These are phyloP conservation scores for Fibroporia radiculosa DNA, from an alignment of 768 basidiomycete species.

Conservation along the genomic window DNA sequence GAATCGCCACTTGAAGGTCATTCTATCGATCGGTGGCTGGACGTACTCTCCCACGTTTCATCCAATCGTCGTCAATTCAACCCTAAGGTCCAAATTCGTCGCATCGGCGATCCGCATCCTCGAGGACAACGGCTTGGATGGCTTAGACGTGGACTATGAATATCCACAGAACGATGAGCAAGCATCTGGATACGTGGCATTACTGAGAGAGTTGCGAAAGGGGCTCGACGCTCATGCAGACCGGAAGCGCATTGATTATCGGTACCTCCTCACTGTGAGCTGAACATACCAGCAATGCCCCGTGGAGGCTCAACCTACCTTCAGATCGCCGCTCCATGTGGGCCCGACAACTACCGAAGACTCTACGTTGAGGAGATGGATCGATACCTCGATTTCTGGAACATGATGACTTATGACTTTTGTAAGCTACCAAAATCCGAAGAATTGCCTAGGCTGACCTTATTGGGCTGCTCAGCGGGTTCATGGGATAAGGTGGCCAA, in stretches of 20 bases:
- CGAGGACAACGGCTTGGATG: slow-evolving; percentile 90
- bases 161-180: slow-evolving; percentile 77
- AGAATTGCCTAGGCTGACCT: background rate
- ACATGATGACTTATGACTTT: slow-evolving; percentile 92
- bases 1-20: slow-evolving; percentile 70
- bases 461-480: slow-evolving; percentile 39
- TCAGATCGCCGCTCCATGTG: slow-evolving; percentile 90
- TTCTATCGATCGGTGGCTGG: slow-evolving; percentile 94
- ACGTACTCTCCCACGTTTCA: slow-evolving; percentile 87
- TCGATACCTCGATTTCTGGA: slow-evolving; percentile 88
- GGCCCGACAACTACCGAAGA: slow-evolving; percentile 76
- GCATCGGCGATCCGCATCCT: slow-evolving; percentile 67
- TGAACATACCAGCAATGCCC: no score
- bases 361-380: slow-evolving; percentile 82
- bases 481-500: slow-evolving; percentile 67
- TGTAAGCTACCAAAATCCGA: slow-evolving; percentile 38
- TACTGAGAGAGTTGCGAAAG: slow-evolving; percentile 67
- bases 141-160: slow-evolving; percentile 89
- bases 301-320: background rate
- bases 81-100: slow-evolving; percentile 71
- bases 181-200: slow-evolving; percentile 75
- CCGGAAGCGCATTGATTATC: slow-evolving; percentile 52
- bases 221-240: slow-evolving; percentile 73
- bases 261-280: slow-evolving; percentile 69
- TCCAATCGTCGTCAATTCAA: slow-evolving; percentile 61